phyloP scores from a whole-genome alignment of 352 stramenopile genomes.

The Globisporangium barbulae region DNA sequence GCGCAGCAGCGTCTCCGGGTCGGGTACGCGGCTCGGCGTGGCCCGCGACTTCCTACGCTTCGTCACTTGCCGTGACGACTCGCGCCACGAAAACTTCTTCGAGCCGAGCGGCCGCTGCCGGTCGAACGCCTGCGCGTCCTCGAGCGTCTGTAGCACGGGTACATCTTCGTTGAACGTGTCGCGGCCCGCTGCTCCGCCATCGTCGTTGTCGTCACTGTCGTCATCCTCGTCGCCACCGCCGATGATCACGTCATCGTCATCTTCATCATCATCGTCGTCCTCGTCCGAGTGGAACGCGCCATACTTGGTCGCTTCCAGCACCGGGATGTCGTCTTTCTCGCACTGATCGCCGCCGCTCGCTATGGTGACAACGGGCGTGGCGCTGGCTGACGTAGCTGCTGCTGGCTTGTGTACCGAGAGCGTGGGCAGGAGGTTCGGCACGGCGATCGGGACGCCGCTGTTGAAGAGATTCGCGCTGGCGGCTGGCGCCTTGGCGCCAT shows the following conservation, averaged over 20 bases:
- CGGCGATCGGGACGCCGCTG: conserved; percentile 3
- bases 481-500: conserved; percentile 21
- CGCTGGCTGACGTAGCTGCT: background rate
- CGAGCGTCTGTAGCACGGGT: conserved; percentile 61
- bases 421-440: conserved; percentile 4
- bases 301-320: conserved; percentile 43
- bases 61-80: conserved; percentile 25
- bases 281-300: conserved; percentile 36
- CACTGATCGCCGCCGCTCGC: conserved; percentile 1
- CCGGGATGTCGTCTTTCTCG: conserved; percentile 60
- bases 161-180: conserved; percentile 52
- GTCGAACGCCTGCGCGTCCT: conserved; percentile 37
- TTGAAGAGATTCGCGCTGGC: conserved; percentile 14
- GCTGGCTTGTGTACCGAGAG: conserved; percentile 1
- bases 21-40: conserved; percentile 25
- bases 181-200: conserved; percentile 27
- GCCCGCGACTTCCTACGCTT: conserved; percentile 14
- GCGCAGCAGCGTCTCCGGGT: conserved; percentile 44
- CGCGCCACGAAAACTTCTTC: conserved; percentile 55
- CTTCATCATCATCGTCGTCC: conserved; percentile 26
- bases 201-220: conserved; percentile 23
- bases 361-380: conserved; percentile 9
- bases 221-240: conserved; percentile 8
- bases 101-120: conserved; percentile 22
- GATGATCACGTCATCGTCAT: conserved; percentile 20